Evolutionary conservation across 192 early-diverging fungal genomes (phyloP), one percentile per base, ranked within the genome.

Genomic region (Rhizoclosmatium sp.): DNA sequence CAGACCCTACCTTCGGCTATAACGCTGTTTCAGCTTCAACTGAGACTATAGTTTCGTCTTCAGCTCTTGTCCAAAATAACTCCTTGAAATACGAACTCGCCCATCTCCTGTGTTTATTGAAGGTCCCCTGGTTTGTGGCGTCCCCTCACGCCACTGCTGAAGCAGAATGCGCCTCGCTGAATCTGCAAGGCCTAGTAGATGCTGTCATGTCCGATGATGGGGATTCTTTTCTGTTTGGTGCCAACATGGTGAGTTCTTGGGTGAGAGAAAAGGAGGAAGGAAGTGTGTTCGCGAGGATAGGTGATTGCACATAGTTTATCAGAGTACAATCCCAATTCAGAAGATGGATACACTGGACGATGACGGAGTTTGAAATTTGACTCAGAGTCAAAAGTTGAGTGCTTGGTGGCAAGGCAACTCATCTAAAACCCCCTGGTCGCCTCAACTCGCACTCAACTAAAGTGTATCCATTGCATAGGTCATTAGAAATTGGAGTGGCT

Each of bases 151-250:
- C 21, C 21, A 40, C 4, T 9, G 83, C 83, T 2, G 83, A 83
- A 45, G 83, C 83, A 10, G 83, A 85, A 45, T 85, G 83, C 46
- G 83, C 83, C 1, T 51, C 62, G 14, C 19, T 85, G 0, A 58
- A 68, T 41, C 14, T 64, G 39, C 69, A 71, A 23, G 79, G 71
- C 1, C 64, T 60, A 56, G 82, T 76, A 1, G 78, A 83, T 70
- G 58, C 80, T 2, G 65, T 85, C 10, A 59, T 85, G 16, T 83
- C 83, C 14, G 73, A 64, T 7, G 82, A 85, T 56, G 71, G 75
- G 4, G 83, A 85, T 41, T 65, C 76, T 1, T 81, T 85, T n/a
- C 56, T 85, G 0, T 85, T 85, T 76, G 83, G 83, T 44, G 83
- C 76, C 0, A 7, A 40, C 16, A 70, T 74, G 12, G 65, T 85